phyloP scores from a whole-genome alignment of 169 alveolate species.

The Babesia bigemina region DNA sequence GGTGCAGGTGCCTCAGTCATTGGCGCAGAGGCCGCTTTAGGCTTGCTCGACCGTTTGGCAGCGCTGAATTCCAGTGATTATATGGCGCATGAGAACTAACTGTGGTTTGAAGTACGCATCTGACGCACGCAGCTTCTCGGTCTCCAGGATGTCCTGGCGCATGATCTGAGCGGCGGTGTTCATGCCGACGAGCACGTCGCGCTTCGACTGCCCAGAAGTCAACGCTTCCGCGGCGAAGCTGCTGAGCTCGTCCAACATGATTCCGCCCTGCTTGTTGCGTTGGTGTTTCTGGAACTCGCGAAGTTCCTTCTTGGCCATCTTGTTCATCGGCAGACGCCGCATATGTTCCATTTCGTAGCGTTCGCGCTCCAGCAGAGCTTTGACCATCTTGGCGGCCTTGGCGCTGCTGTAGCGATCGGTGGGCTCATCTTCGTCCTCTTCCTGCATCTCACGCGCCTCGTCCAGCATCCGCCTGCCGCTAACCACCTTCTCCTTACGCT shows the following conservation, averaged over 20 bases:
- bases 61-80: background rate
- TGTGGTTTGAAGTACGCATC: slow-evolving; percentile 28
- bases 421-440: background rate
- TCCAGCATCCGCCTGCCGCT: slow-evolving; percentile 34
- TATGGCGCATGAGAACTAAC: background rate
- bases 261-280: slow-evolving; percentile 33
- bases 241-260: slow-evolving; percentile 37
- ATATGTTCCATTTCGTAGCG: slow-evolving; percentile 62
- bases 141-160: slow-evolving; percentile 51
- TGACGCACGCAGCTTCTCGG: slow-evolving; percentile 41
- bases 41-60: background rate
- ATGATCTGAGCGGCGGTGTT: slow-evolving; percentile 60
- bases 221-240: slow-evolving; percentile 20
- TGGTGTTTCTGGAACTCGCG: slow-evolving; percentile 22
- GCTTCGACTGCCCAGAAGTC: background rate
- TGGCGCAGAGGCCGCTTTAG: background rate
- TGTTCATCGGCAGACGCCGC: slow-evolving; percentile 62
- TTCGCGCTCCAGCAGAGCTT: slow-evolving; percentile 49
- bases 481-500: slow-evolving; percentile 17
- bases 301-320: slow-evolving; percentile 54
- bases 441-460: slow-evolving; percentile 16
- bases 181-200: slow-evolving; percentile 16
- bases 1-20: background rate
- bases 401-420: background rate
- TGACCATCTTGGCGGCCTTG: slow-evolving; percentile 48